phyloP scores from a whole-genome alignment of 805 yeast species.

The Starmerella floris region DNA sequence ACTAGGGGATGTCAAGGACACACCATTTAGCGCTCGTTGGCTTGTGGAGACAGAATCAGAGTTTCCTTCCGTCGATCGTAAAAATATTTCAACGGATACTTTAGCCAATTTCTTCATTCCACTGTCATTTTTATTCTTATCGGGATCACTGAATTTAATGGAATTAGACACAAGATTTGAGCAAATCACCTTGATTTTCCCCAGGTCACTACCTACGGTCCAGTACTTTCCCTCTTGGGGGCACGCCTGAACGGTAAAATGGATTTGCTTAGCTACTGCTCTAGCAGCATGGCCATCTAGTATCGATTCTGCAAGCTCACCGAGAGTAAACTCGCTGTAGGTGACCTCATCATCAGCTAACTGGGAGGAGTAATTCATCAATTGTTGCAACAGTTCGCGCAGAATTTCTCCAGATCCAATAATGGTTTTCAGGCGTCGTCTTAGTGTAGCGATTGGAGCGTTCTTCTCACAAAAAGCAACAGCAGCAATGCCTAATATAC shows the following conservation, averaged over 20 bases:
- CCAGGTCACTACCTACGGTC: conserved; percentile 65
- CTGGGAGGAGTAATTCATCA: conserved; percentile 77
- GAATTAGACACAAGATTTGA: conserved; percentile 86
- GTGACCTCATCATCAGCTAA: conserved; percentile 78
- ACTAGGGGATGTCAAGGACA: no score
- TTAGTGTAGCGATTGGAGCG: conserved; percentile 37
- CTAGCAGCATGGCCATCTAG: conserved; percentile 56
- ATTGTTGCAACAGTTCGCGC: conserved; percentile 76
- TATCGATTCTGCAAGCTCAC: conserved; percentile 67
- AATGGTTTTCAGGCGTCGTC: conserved; percentile 62
- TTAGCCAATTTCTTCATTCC: no score
- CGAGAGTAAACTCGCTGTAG: conserved; percentile 56
- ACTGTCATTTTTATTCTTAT: no score
- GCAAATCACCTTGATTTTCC: conserved; percentile 74
- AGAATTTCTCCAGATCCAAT: conserved; percentile 81
- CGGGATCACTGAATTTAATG: conserved; percentile 72
- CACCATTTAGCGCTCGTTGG: no score
- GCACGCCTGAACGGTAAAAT: conserved; percentile 39
- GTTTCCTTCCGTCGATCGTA: no score
- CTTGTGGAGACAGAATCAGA: no score
- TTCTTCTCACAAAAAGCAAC: conserved; percentile 81
- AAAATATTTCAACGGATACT: no score
- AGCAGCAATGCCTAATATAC: conserved; percentile 90
- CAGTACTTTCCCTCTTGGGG: conserved; percentile 41
- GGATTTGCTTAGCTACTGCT: conserved; percentile 50